Evolutionary conservation across 306 rosid species (phyloP), one percentile per base, ranked within the genome.

Genomic region (Geum urbanum): DNA sequence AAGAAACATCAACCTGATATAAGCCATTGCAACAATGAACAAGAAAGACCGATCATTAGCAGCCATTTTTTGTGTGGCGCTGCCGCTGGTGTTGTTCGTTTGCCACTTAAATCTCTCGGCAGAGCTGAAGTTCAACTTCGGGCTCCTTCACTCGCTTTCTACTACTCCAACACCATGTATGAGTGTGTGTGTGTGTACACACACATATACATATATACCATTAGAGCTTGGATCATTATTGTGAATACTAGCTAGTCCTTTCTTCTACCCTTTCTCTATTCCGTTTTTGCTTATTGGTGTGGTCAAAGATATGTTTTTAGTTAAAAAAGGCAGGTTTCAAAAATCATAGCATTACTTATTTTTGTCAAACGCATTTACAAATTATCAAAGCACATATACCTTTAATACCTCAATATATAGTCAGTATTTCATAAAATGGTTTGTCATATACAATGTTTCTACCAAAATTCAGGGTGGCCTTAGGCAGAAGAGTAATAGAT

Each of bases 41-140:
- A 77, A 44, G 69, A 60, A 41, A 78, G 27, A 71, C 37, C 3
- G 37, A 22, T 74, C 71, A 9, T 57, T 24, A 47, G 40, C 40
- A 37, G 24, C 45, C 39, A 61, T 75, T 4, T 2, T 64, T 9
- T 32, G 67, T 53, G 2, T 69, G 32, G 57, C 64, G 14, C 22
- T 79, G 5, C 52, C 72, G 46, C 10, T 79, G 20, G 5, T 59
- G 55, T 19, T 69, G 57, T 39, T 58, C 8, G 60, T 50, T 49
- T 57, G 69, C 19, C 67, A 72, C 66, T 6, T 72, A 7, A 58
- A 59, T 65, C 4, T 61, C n/a, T 66, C 65, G 3, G 44, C 43
- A 4, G 54, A 55, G 6, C 66, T 59, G 22, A 67, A 15, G 45
- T 44, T 57, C 14, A 63, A 45, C 24, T 41, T 66, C 24, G 49